Base-by-base conservation (phyloP, 192 early-diverging fungal genomes). In the Umbelopsis ramanniana region DNA sequence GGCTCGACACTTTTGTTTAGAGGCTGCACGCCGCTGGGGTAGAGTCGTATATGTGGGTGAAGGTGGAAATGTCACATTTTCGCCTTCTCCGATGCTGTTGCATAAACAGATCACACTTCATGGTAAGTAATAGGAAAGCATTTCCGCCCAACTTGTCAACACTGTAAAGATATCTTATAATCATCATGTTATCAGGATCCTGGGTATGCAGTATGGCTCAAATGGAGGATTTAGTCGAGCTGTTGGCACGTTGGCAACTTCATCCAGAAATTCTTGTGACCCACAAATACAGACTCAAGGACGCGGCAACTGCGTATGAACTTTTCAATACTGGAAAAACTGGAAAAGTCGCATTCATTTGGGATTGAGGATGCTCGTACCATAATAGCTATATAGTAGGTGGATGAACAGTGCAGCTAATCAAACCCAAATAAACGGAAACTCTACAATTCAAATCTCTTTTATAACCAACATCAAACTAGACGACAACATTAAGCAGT, bases 261-360 rank as follows among this genome's bases (percentile, higher is more conserved):
- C 67, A 68, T 22, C 67, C 67, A 6, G 67, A 68, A 15, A 24
- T 48, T 6, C 23, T 48, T 23, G 67, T 68, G n/a, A 46, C 67
- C 15, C 67, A 68, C 14, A 19, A 43, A 3, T 68, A 68, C 67
- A 68, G 19, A 5, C 19, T 68, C n/a, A 37, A 68, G 45, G 67
- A 68, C 23, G 67, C 67, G 2, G 46, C 22, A 29, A 68, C 17
- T 6, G 67, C 67, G 15, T 68, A 68, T 21, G 43, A 19, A 0
- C 40, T 68, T 24, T 68, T 68, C 26, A 37, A 68, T 26, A n/a
- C 67, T 24, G 67, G 67, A 19, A 68, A 68, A 21, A 68, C 67
- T 29, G 67, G 67, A 46, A 68, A 68, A n/a, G 67, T 68, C 26
- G 67, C 67, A 10, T 68, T 68, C n/a, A 38, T 68, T 23, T 68